phyloP scores from a whole-genome alignment of 345 rosid genomes.

The Ceriops decandra region DNA sequence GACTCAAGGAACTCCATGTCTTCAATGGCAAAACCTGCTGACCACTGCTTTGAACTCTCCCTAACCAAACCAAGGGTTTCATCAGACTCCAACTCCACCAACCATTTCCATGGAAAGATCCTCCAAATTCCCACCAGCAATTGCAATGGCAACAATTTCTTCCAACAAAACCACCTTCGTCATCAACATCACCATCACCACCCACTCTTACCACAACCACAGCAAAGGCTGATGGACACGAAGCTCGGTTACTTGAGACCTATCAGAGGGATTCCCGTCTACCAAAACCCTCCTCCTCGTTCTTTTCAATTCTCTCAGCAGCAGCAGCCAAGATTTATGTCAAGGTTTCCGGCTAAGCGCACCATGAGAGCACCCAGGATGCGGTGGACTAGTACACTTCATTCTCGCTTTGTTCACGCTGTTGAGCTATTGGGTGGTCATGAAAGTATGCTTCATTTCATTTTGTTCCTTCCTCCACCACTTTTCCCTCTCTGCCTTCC shows the following conservation, averaged over 20 bases:
- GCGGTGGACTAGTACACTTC: constrained; percentile 99
- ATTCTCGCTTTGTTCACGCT: constrained; percentile 97
- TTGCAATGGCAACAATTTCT: constrained; percentile 28
- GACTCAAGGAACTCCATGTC: constrained; percentile 50
- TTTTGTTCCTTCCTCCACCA: not conserved
- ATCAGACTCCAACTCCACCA: constrained; percentile 30
- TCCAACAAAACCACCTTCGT: constrained; percentile 30
- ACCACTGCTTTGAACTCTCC: constrained; percentile 52
- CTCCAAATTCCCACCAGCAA: constrained; percentile 23
- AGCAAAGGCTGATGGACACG: constrained; percentile 35
- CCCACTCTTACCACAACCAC: constrained; percentile 20
- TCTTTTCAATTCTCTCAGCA: constrained; percentile 45
- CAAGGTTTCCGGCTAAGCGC: constrained; percentile 62
- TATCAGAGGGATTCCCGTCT: constrained; percentile 80
- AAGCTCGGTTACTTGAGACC: constrained; percentile 77
- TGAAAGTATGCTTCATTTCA: constrained; percentile 60
- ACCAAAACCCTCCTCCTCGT: constrained; percentile 50
- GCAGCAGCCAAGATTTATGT: constrained; percentile 48
- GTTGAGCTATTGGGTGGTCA: constrained; percentile 99
- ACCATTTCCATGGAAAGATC: constrained; percentile 24
- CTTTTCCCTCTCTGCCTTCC: no score
- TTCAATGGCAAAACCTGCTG: constrained; percentile 43
- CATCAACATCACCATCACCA: constrained; percentile 31
- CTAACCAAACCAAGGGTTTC: constrained; percentile 51
- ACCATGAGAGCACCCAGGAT: constrained; percentile 71